Evolutionary conservation across 1,139 yeast genomes (phyloP).

Genomic region (Candida neerlandica): DNA sequence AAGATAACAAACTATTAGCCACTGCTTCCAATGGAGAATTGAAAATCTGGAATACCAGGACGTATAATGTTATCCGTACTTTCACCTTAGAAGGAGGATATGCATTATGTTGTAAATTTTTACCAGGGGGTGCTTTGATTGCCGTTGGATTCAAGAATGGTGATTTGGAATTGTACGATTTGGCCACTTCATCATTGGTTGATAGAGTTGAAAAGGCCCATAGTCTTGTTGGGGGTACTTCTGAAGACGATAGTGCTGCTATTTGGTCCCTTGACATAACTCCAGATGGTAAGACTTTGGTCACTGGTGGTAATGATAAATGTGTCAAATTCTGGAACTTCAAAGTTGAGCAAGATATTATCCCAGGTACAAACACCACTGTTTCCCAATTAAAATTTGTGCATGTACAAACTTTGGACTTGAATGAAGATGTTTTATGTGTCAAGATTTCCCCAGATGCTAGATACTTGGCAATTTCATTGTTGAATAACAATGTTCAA

Average conservation of each 20-base stretch:
- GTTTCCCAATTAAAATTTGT: conserved; percentile 59
- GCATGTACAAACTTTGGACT: conserved; percentile 80
- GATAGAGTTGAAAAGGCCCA: conserved; percentile 79
- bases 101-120: conserved; percentile 75
- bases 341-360: conserved; percentile 61
- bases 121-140: conserved; percentile 89
- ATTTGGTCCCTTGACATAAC: conserved; percentile 91
- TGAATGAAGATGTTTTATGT: conserved; percentile 80
- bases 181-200: conserved; percentile 76
- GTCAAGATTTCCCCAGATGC: conserved; percentile 84
- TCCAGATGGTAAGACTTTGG: conserved; percentile 79
- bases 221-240: conserved; percentile 22
- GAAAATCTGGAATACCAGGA: conserved; percentile 83
- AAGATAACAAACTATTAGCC: conserved; percentile 79
- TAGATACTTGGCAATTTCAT: conserved; percentile 76
- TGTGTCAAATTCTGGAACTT: conserved; percentile 88
- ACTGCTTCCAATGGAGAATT: conserved; percentile 90
- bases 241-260: conserved; percentile 57
- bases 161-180: conserved; percentile 78
- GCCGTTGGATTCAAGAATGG: conserved; percentile 94
- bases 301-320: conserved; percentile 95
- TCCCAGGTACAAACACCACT: conserved; percentile 67
- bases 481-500: conserved; percentile 91
- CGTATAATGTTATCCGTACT: conserved; percentile 77
- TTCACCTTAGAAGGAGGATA: conserved; percentile 78